Evolutionary conservation across 495 filamentous ascomycete genomes (phyloP), one percentile per base, ranked within the genome.

Genomic region (Penicillium diatomitis): DNA sequence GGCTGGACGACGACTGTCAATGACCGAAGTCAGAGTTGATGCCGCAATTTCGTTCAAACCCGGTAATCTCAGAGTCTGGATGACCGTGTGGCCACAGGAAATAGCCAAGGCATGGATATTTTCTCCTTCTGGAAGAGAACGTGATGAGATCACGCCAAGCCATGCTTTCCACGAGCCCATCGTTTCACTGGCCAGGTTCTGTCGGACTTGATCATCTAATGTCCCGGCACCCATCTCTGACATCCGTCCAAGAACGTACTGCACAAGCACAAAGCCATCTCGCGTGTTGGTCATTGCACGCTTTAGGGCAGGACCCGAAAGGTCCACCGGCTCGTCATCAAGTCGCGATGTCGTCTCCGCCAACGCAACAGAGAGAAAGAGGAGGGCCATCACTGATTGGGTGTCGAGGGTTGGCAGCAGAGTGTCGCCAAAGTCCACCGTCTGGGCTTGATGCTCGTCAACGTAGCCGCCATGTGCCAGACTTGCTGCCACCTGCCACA

Each of bases 321-420:
- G 38, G n/a, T 55, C 54, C 2, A 57, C 49, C 10, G 60, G 54
- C 11, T 61, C 57, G 6, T 49, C 44, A 8, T 61, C 57, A 2
- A 61, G 38, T 10, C 57, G 48, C n/a, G 54, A 34, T 29, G 52
- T 80, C 54, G 95, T 89, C 54, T 94, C 87, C 3, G 84, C 86
- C 6, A 96, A 64, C 10, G 76, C 78, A 41, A 78, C 74, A 3
- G 79, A 77, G 58, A 96, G 91, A 74, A 85, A 88, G 8, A 90
- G 70, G 4, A 85, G 62, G 5, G 76, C 74, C 35, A 76, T 66
- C 30, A 85, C 68, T 54, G 82, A 81, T 2, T 56, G 61, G 34
- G 71, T 62, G 28, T 72, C 74, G 42, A 91, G 62, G 3, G 68
- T 71, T 27, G 63, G 67, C 4, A 87, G 53, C 27, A 71, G 56